Evolutionary conservation across 2,329 filamentous ascomycete species (phyloP).

Genomic region (Microcyclospora tardicrescens): DNA sequence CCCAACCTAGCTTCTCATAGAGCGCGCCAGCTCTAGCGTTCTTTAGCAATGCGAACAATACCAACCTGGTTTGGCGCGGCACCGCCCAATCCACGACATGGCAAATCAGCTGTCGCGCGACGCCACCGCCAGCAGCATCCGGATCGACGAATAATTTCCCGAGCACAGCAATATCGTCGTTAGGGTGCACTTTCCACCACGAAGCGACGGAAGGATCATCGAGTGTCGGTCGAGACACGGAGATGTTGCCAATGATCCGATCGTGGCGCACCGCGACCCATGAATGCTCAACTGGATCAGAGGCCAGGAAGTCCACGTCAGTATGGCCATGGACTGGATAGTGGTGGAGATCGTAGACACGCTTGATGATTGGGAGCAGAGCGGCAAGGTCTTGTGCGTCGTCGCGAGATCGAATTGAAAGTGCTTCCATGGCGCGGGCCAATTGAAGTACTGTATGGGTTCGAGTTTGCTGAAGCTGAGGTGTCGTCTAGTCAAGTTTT

Average conservation of each 20-base stretch:
- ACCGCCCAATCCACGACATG: conserved; percentile 7
- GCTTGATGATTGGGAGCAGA: no score
- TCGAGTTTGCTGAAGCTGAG: no score
- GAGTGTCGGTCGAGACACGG: conserved; percentile 4
- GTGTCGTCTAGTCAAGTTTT: no score
- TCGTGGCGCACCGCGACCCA: conserved; percentile 13
- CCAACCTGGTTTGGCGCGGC: conserved; percentile 4
- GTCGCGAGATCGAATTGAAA: no score
- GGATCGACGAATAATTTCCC: conserved; percentile 17
- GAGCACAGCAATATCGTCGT: conserved; percentile 10
- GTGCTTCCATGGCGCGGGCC: no score
- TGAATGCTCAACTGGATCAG: no score
- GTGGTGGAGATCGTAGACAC: no score
- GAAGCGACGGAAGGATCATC: conserved; percentile 11
- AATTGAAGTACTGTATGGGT: no score
- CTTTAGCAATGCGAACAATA: conserved; percentile 16
- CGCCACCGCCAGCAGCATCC: conserved; percentile 6
- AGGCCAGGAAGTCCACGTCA: no score
- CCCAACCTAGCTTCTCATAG: conserved; percentile 15
- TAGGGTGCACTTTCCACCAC: conserved; percentile 6
- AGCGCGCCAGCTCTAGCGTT: conserved; percentile 13
- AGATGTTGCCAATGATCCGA: conserved; percentile 12
- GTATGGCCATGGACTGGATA: no score
- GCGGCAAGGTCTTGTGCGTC: no score
- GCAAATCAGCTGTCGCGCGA: conserved; percentile 10